Base-by-base conservation (phyloP, 768 basidiomycete genomes). In the Termitomyces titanicus region DNA sequence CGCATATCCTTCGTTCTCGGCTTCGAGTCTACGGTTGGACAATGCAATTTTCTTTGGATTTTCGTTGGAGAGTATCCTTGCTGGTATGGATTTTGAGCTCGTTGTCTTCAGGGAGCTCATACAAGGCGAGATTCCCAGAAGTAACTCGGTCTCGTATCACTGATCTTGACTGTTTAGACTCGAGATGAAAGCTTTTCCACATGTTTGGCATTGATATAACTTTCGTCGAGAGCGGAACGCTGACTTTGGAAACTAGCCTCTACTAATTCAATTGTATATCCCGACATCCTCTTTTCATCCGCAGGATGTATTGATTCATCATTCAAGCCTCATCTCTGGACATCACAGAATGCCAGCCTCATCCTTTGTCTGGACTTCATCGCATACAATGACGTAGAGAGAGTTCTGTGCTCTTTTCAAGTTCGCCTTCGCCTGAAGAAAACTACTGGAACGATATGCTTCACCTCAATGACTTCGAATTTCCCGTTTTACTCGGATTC, bases 401-500 rank as follows among this genome's bases (percentile, higher is more conserved):
- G 47, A 6, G 52, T 63, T 44, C 51, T 74, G 22, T 62, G 51
- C 15, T 52, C 51, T 29, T 64, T 72, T 37, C 61, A 67, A 45
- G 42, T 33, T n/a, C 55, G 50, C 20, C 60, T 33, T n/a, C 55
- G 50, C 20, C 60, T 68, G 29, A 58, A 48, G 13, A 50, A 61
- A 2, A 63, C 58, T 38, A 49, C 58, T 8, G 60, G 64, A 13
- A 55, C 52, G 3, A 55, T 77, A 44, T 65, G 70, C 31, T 71
- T 77, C 58, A 71, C 72, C 4, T 68, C 77, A 6, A 70, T 80
- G 52, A 68, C 74, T 9, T 56, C 72, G 0, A 66, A 64, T 29
- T 59, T 78, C 43, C 51, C 66, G 5, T 65, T 69, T 25, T 61
- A 76, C 40, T 72, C 74, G 35, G 59, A 66, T 3, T 53, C 67